A percentile compares a stretch with the other conserved stretches of the same genome.
Conservation (phyloP, 2,329 filamentous ascomycete genomes). For the Verticillium isaacii region DNA sequence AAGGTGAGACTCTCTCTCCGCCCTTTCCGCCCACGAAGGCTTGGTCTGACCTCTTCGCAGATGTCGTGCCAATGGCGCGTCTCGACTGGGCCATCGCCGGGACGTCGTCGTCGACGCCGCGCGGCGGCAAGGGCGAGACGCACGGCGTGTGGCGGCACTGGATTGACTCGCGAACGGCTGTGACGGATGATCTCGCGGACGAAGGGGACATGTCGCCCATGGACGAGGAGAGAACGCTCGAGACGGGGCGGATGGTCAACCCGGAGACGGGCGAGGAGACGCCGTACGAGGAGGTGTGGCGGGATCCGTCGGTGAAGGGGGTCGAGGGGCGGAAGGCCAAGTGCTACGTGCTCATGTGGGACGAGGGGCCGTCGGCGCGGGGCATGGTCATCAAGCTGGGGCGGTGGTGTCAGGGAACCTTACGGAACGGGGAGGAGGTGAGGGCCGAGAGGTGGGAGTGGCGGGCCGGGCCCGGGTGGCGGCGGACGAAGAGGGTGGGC, state of each 20-base stretch:
- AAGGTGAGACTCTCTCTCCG: background rate
- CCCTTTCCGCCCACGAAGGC: background rate
- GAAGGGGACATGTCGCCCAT: constrained; percentile 51
- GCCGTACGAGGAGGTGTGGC: constrained; percentile 66
- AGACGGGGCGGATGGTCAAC: constrained; percentile 57
- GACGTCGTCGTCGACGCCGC: constrained; percentile 32
- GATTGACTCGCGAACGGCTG: constrained; percentile 48
- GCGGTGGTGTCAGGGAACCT: constrained; percentile 49
- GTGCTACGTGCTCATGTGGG: constrained; percentile 29
- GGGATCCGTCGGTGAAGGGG: constrained; percentile 31
- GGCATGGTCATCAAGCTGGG: constrained; percentile 53
- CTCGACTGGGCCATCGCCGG: constrained; percentile 67
- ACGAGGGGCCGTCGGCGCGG: constrained; percentile 23
- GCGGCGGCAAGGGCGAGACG: constrained; percentile 11
- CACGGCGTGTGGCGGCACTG: constrained; percentile 52
- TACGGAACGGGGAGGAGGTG: constrained; percentile 36
- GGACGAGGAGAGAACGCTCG: constrained; percentile 38
- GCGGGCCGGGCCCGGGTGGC: constrained; percentile 25
- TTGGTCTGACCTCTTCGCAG: background rate
- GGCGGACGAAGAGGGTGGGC: constrained; percentile 28
- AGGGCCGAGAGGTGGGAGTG: constrained; percentile 53
- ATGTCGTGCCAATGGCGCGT: constrained; percentile 13
- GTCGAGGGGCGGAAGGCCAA: constrained; percentile 11
- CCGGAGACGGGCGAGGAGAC: constrained; percentile 44
- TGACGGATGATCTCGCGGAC: constrained; percentile 38